Evolutionary conservation across 495 filamentous ascomycete genomes (phyloP), one percentile per base, ranked within the genome.

Genomic region (Apiosordaria backusii): DNA sequence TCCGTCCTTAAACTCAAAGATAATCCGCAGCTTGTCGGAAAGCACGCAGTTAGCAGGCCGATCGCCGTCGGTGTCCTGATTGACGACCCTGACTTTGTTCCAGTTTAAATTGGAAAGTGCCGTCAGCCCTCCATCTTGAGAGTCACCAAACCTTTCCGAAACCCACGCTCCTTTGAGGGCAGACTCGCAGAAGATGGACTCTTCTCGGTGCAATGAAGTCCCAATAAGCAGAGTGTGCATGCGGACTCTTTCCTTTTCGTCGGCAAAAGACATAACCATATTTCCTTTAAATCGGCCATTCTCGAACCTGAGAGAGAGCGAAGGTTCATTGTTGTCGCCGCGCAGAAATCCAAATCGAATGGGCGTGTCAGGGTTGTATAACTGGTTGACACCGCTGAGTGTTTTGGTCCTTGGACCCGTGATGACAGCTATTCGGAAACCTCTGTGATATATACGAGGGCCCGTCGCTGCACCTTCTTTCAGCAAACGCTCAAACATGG

Each of bases 361-460:
- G 0, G 90, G 90, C 1, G 80, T 72, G 22, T 85, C 83, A 9
- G 84, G 79, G 9, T 82, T 80, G 26, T 92, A 79, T 22, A 83
- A 72, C 73, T 92, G 88, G 60, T 85, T 87, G 52, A 94, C 80
- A 57, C 86, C 89, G 71, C 89, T 90, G 16, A 96, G 77, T 1
- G 87, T 88, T 70, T 92, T 92, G 59, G 85, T 88, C 65, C 85
- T 88, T 4, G 92, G 85, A 29, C 86, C 90, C 0, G 92, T 96
- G 18, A 91, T 81, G 4, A 94, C 83, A 7, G 86, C 82, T 60
- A 96, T 75, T 15, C 93, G 86, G 77, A 89, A 93, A 1, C 93
- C 92, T 45, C 84, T 83, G 71, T 95, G 92, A 64, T 87, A 82
- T 58, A 76, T 85, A 50, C 90, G 84, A 23, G 82, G 83, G 0